These are phyloP conservation scores for Clavariopsis aquatica DNA, from an alignment of 495 filamentous ascomycete species.

Conservation along the genomic window DNA sequence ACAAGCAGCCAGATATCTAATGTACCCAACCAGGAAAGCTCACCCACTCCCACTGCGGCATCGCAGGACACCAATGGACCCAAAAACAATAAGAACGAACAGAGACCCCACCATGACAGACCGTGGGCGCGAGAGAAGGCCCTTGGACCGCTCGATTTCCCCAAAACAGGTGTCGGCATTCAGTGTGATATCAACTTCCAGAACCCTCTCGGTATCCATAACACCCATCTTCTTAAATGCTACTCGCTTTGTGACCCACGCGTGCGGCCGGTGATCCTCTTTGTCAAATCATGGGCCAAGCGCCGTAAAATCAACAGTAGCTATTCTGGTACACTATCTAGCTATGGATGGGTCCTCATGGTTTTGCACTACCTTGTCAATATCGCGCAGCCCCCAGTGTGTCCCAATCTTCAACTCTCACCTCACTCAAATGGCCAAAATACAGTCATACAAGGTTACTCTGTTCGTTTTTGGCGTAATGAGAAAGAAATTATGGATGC, in stretches of 20 bases:
- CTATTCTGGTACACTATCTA: constrained; percentile 79
- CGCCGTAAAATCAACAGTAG: constrained; percentile 74
- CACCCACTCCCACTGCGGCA: neutral
- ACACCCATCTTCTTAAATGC: constrained; percentile 73
- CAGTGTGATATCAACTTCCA: constrained; percentile 87
- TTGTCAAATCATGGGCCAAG: constrained; percentile 84
- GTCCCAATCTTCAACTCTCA: constrained; percentile 70
- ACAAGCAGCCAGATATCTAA: neutral
- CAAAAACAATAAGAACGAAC: constrained; percentile 10
- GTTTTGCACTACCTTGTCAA: constrained; percentile 88
- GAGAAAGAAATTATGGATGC: constrained; percentile 60
- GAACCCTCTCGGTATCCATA: constrained; percentile 73
- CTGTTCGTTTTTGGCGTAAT: constrained; percentile 69
- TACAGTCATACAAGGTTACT: constrained; percentile 54
- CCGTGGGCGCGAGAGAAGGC: constrained; percentile 54
- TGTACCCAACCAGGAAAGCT: constrained; percentile 2
- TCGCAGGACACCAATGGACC: neutral
- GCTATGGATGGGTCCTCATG: constrained; percentile 89
- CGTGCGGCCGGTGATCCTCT: constrained; percentile 72
- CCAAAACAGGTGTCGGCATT: constrained; percentile 67
- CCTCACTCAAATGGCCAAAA: constrained; percentile 39
- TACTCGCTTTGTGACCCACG: constrained; percentile 73
- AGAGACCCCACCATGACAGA: constrained; percentile 26
- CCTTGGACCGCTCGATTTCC: constrained; percentile 66
- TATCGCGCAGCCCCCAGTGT: constrained; percentile 71